Conservation (phyloP, 202 grass and related monocot genomes). For the Dendrocalamus latiflorus region DNA sequence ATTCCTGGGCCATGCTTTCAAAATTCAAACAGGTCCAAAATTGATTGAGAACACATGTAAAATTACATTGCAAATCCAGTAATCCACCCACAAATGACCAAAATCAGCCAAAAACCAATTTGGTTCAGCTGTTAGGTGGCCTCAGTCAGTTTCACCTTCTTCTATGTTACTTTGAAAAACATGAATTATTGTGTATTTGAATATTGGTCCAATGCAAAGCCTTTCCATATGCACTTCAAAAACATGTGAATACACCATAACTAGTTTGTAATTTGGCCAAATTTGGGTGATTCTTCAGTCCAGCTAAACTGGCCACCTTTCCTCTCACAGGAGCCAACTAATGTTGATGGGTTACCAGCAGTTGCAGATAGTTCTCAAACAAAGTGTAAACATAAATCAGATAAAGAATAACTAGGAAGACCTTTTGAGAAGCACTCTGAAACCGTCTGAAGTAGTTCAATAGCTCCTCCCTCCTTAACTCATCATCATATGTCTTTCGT, state of each 20-base stretch:
- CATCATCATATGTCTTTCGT: constrained; percentile 92
- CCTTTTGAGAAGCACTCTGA: constrained; percentile 83
- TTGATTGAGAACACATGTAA: background rate
- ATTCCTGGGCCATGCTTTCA: background rate
- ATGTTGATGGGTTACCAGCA: background rate
- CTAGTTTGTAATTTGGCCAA: background rate
- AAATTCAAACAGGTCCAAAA: constrained; percentile 1
- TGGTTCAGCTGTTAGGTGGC: background rate
- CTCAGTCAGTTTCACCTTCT: background rate
- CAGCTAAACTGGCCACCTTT: constrained; percentile 3
- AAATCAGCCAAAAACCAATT: background rate
- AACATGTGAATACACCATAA: background rate
- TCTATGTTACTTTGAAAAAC: background rate
- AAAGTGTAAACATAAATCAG: background rate
- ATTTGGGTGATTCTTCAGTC: constrained; percentile 1
- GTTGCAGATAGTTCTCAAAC: background rate
- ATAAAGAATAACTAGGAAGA: constrained; percentile 30
- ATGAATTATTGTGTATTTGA: background rate
- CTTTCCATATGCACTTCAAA: background rate
- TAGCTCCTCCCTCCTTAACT: constrained; percentile 84
- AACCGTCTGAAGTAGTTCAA: constrained; percentile 85
- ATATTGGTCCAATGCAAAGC: background rate
- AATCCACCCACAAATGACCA: background rate
- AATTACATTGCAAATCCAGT: constrained; percentile 2
- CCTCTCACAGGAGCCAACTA: background rate